Base-by-base conservation (phyloP, 75 land plant species). In the Ceratopteris richardii region DNA sequence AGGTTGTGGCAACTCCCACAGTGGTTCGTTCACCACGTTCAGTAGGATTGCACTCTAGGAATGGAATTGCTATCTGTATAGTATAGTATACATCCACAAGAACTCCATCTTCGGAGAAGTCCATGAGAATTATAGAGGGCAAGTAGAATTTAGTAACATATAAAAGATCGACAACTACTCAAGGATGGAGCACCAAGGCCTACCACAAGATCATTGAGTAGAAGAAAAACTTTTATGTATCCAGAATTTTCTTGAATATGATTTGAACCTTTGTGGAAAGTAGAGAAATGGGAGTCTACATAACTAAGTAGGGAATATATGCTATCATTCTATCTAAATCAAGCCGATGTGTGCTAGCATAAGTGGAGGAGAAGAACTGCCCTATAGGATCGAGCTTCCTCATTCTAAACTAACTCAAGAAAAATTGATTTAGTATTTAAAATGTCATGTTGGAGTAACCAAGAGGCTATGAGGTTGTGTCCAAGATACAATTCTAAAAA, bases 1-100 rank as follows among this genome's bases (percentile, higher is more conserved):
- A 68, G 25, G 82, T 71, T 42, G 68, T 76, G 29, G 78, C 76
- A 21, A 51, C 60, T 14, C 51, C 71, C 23, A 56, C 61, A 18
- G 54, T 33, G 42, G 52, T 23, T 1, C 52, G n/a, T 7, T 25
- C 51, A n/a, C 66, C 73, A 57, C 51, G 75, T n/a, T 33, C 66
- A 41, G 56, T 30, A 19, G 10, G 36, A 24, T 37, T 28, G 22
- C 40, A n/a, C 20, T 60, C 61, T 17, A 77, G 69, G 28, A 19
- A 46, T 21, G 50, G 22, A 2, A 46, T 2, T 17, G 14, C 22
- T 2, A 24, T 18, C 23, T 24, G 2, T 29, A 13, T 11, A 27
- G 14, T 22, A 17, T 29, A 18, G 18, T 5, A 14, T 29, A 21
- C 28, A 20, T 29, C 16, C 2, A 59, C 43, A 54, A 21, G 29